A percentile compares a stretch with the other conserved stretches of the same genome.
phyloP scores from a whole-genome alignment of 345 rosid genomes.

The Draba incana region DNA sequence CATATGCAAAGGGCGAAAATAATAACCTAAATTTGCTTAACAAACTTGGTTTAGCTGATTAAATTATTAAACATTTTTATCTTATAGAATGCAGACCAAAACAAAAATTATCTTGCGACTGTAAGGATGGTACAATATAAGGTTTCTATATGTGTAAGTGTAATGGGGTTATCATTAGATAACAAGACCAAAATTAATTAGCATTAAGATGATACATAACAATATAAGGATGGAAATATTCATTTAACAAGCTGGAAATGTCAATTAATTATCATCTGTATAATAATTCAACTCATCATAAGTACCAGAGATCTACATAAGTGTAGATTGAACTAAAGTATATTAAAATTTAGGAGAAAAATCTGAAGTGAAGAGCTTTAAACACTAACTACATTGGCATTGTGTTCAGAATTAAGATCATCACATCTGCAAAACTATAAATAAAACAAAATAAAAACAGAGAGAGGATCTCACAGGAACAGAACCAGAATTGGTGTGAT shows the following conservation, averaged over 20 bases:
- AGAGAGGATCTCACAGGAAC: conserved; percentile 26
- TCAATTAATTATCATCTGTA: not conserved
- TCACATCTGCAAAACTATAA: conserved; percentile 26
- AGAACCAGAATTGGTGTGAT: conserved; percentile 24
- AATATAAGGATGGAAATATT: too few species aligned
- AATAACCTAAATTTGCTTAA: too few species aligned
- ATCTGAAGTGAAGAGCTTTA: conserved; percentile 22
- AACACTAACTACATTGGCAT: conserved; percentile 33
- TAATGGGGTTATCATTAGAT: too few species aligned
- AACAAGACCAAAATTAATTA: too few species aligned
- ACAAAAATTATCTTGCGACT: too few species aligned
- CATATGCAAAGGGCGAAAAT: too few species aligned
- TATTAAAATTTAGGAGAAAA: not conserved
- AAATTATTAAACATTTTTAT: too few species aligned
- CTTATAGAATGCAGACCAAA: too few species aligned
- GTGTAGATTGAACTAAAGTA: conserved; percentile 17
- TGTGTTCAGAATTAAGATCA: conserved; percentile 27
- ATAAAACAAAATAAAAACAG: not conserved
- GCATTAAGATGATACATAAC: too few species aligned
- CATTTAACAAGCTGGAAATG: conserved; percentile 2
- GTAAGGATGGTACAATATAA: too few species aligned
- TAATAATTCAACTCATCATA: not conserved
- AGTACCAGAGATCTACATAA: conserved; percentile 10
- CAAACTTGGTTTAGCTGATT: too few species aligned
- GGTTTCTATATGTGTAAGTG: too few species aligned